A percentile compares a stretch with the other conserved stretches of the same genome.
phyloP scores from a whole-genome alignment of 1,284 basidiomycete genomes.

The Ustilago shanxiensis region DNA sequence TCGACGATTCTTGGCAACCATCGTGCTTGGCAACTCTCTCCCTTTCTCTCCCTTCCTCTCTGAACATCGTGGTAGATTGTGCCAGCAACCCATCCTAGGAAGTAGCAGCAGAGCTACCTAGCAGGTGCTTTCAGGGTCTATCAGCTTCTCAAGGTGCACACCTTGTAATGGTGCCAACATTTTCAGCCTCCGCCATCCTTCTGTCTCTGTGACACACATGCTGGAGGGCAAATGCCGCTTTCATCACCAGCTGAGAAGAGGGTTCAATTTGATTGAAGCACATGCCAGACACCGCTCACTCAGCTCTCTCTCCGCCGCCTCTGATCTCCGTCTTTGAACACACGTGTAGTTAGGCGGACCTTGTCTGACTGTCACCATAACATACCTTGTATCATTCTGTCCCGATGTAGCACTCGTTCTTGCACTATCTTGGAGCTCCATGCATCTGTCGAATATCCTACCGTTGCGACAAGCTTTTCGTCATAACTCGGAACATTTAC shows the following conservation, averaged over 20 bases:
- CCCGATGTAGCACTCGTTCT: no score
- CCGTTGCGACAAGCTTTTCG: no score
- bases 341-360: no score
- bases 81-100: not conserved
- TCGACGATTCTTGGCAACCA: slow-evolving; percentile 5
- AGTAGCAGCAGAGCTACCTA: not conserved
- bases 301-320: no score
- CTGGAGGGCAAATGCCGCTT: not conserved
- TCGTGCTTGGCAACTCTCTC: not conserved
- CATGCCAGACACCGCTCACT: not conserved
- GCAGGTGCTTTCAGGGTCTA: slow-evolving; percentile 8
- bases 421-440: no score
- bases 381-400: no score
- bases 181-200: not conserved
- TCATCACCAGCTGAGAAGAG: not conserved
- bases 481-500: no score
- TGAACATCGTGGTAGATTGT: not conserved
- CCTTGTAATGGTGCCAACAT: not conserved
- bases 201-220: slow-evolving; percentile 1
- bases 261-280: not conserved
- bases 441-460: no score
- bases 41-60: not conserved
- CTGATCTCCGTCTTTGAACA: no score
- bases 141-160: not conserved
- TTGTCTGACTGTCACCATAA: no score